phyloP scores from a whole-genome alignment of 805 yeast genomes.

The Scheffersomyces amazonensis region DNA sequence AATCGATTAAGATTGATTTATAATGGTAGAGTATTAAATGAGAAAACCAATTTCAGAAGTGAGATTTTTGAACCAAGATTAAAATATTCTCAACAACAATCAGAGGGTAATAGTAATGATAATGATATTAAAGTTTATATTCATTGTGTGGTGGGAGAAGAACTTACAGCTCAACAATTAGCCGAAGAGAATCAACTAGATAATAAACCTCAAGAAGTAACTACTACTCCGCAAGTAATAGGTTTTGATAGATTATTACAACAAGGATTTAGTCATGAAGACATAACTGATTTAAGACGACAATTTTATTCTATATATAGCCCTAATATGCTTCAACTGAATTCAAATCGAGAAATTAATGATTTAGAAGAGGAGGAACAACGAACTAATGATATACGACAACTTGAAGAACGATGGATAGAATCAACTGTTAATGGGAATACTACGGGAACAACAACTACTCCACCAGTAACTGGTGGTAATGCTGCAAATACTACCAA shows the following conservation, averaged over 20 bases:
- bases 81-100: conserved; percentile 8
- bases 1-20: conserved; percentile 63
- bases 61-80: conserved; percentile 41
- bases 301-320: conserved; percentile 69
- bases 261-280: conserved; percentile 82
- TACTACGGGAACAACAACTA: conserved; percentile 5
- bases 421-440: conserved; percentile 63
- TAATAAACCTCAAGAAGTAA: conserved; percentile 42
- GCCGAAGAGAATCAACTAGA: conserved; percentile 60
- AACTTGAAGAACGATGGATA: conserved; percentile 85
- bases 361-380: conserved; percentile 44
- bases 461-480: background rate
- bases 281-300: conserved; percentile 64
- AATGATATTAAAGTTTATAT: conserved; percentile 46
- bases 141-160: conserved; percentile 79
- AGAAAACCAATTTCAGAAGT: conserved; percentile 49
- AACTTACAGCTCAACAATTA: conserved; percentile 51
- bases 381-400: conserved; percentile 42
- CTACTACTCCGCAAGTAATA: conserved; percentile 69
- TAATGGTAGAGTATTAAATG: conserved; percentile 64
- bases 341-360: conserved; percentile 24
- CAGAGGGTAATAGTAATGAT: conserved; percentile 7
- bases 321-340: conserved; percentile 30
- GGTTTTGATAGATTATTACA: conserved; percentile 84
- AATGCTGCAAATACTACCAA: background rate